Percentiles rank a stretch among this genome's conserved stretches.
phyloP scores from a whole-genome alignment of 2,329 filamentous ascomycete species.

The Ophiostoma himal-ulmi region DNA sequence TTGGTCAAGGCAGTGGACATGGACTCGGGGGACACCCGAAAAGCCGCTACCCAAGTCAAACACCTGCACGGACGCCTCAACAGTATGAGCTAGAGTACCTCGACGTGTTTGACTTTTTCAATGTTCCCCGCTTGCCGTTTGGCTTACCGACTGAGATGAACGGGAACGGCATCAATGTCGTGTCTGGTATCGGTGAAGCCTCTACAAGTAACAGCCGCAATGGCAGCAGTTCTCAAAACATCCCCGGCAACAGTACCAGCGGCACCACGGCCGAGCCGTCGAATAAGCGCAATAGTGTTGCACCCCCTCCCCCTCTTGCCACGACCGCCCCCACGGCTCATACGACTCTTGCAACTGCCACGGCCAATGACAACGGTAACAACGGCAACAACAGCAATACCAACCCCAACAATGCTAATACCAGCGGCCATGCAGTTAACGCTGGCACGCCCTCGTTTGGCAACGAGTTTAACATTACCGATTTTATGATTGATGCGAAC shows the following conservation, averaged over 20 bases:
- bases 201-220: conserved; percentile 15
- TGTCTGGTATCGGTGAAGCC: conserved; percentile 13
- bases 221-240: conserved; percentile 9
- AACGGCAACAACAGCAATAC: neutral
- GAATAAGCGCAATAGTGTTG: neutral
- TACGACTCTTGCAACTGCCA: neutral
- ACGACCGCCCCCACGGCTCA: neutral
- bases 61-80: conserved; percentile 62
- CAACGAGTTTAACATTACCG: conserved; percentile 71
- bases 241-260: neutral
- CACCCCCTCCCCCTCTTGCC: neutral
- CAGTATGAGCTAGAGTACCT: conserved; percentile 83
- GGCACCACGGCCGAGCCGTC: neutral
- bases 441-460: conserved; percentile 29
- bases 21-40: conserved; percentile 30
- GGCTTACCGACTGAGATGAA: conserved; percentile 32
- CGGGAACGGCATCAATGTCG: conserved; percentile 16
- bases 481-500: conserved; percentile 69
- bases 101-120: conserved; percentile 93
- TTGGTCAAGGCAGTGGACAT: neutral
- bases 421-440: conserved; percentile 18
- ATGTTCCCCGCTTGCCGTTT: conserved; percentile 67
- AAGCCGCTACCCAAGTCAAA: conserved; percentile 47
- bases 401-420: conserved; percentile 10
- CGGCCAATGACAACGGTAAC: neutral